Percentiles rank a stretch among this genome's conserved stretches.
phyloP scores from a whole-genome alignment of 1,284 basidiomycete species.

The Cryptococcus floricola region DNA sequence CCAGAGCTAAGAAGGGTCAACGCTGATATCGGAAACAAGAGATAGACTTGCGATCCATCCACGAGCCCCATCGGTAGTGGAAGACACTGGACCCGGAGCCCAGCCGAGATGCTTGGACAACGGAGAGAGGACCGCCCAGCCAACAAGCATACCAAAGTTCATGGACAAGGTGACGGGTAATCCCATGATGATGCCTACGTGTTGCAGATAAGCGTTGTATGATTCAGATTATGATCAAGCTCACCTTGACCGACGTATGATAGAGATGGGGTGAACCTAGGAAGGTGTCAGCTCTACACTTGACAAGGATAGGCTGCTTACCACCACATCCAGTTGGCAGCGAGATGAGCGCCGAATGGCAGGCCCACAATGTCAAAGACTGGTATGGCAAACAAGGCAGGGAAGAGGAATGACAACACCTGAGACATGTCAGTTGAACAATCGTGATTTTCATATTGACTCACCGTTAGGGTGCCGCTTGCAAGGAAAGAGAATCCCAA shows the following conservation, averaged over 20 bases:
- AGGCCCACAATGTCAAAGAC: constrained; percentile 65
- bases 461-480: constrained; percentile 67
- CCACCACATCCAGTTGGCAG: constrained; percentile 87
- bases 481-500: constrained; percentile 70
- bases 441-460: constrained; percentile 29
- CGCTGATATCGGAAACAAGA: no score
- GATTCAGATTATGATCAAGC: constrained; percentile 10
- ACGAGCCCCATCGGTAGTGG: constrained; percentile 75
- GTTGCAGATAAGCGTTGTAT: not conserved
- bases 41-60: constrained; percentile 66
- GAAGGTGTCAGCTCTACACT: not conserved
- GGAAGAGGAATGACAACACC: constrained; percentile 70
- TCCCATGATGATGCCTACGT: constrained; percentile 90
- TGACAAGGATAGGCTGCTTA: constrained; percentile 18
- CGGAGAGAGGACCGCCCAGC: constrained; percentile 88
- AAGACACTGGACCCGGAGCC: constrained; percentile 83
- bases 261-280: constrained; percentile 76
- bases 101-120: constrained; percentile 75
- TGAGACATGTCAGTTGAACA: constrained; percentile 15
- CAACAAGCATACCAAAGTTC: constrained; percentile 91
- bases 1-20: constrained; percentile 61
- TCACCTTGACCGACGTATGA: constrained; percentile 84
- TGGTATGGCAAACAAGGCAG: constrained; percentile 84
- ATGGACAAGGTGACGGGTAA: constrained; percentile 90
- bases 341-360: constrained; percentile 59